Base-by-base conservation (phyloP, 495 filamentous ascomycete species). In the Coniosporium apollinis region DNA sequence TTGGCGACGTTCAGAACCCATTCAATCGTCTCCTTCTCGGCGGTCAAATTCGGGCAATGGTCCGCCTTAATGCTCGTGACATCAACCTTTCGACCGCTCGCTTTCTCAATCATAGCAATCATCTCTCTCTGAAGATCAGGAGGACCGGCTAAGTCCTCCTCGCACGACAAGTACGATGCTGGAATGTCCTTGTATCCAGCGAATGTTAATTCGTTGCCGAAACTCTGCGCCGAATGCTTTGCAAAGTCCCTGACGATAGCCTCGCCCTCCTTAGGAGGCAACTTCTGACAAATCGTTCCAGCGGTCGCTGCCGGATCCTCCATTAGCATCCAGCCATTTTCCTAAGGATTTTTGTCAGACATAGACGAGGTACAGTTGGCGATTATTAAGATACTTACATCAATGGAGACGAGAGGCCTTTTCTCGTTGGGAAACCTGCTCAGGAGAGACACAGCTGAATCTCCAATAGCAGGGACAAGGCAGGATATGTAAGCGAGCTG, bases 171-270 rank as follows among this genome's bases (percentile, higher is more conserved):
- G 38, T 48, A 48, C 16, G 45, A 45, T 4, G 39, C 42, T 18
- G 45, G 45, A 4, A 45, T 38, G 20, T 45, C 38, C 30, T 48
- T 48, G 22, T 36, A 48, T 6, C 42, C 42, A 11, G 42, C 29
- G 36, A 45, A 30, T 7, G 30, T 45, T 15, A 48, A 24, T 16
- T 37, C 20, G 19, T 15, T 34, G 14, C 25, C 19, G 30, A 48
- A 45, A 5, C 19, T 41, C 2, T 17, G 11, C 5, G 17, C 30
- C 10, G 37, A 42, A 22, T 48, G 45, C 10, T 26, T 17, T 10
- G 33, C 10, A 33, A 39, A 36, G 15, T 6, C 32, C 24, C 30
- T 41, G 8, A 30, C 34, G 33, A 13, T n/a, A n/a, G 18, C 31
- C 17, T 38, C 30, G 29, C 35, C 44, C 17, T 39, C 29, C n/a